Base-by-base conservation (phyloP, 1,139 yeast genomes). In the Hansenula sp. region DNA sequence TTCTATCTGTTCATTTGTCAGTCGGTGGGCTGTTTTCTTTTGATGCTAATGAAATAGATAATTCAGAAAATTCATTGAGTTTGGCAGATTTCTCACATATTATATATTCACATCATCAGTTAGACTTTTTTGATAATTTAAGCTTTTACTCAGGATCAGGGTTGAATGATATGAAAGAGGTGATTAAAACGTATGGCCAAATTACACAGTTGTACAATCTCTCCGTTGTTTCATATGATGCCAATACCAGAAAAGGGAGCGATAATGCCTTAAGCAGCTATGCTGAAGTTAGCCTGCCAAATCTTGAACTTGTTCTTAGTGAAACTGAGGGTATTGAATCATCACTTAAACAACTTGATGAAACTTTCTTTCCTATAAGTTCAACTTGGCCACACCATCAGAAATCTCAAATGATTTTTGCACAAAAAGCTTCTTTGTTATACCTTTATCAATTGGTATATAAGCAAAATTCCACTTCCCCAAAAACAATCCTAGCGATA, bases 391-490 rank as follows among this genome's bases (percentile, higher is more conserved):
- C 30, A 7, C 14, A 20, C 9, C n/a, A n/a, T n/a, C n/a, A n/a
- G n/a, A 19, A 32, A 20, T 26, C 14, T 5, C 39, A 37, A 21
- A 4, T 4, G 14, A 31, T 6, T 13, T 44, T 45, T 25, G 28
- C 42, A n/a, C 22, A 42, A 12, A 33, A 34, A 12, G 25, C 42
- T 6, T 27, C 46, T 3, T 21, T 42, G 24, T 21, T 45, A n/a
- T 38, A 42, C 20, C 28, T 45, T 2, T 42, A 43, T 14, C 49
- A 45, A 28, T 20, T 36, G 32, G 45, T 44, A 14, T 45, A 38
- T 38, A 32, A 42, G 19, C 40, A 40, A 30, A 44, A 41, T 27
- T 44, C 47, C 13, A 19, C 38, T 19, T 39, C 44, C 3, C 49
- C 49, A 20, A 45, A 44, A 32, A 42, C 47, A 3, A 43, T 45